Evolutionary conservation across 129 eudicot species (phyloP).

Genomic region (Chrysanthemum makinoi): DNA sequence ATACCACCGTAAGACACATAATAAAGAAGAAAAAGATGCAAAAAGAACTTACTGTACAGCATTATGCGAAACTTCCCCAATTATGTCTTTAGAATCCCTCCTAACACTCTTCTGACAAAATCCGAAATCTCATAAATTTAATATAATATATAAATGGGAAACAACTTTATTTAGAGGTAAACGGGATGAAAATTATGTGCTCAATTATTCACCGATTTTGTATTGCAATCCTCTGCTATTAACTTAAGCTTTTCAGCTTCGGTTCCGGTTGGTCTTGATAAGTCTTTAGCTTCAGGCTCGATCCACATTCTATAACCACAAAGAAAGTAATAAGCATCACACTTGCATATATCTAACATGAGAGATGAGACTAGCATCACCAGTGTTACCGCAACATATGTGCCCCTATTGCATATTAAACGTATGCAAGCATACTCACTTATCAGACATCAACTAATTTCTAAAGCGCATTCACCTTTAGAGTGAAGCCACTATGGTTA

Average conservation of each 20-base stretch:
- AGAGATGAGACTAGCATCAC: conserved; percentile 5
- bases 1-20: background rate
- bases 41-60: conserved; percentile 54
- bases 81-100: conserved; percentile 37
- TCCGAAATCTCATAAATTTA: background rate
- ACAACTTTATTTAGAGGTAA: no score
- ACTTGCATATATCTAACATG: background rate
- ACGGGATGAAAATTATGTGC: background rate
- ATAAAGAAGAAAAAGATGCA: background rate
- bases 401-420: no score
- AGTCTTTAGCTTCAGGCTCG: conserved; percentile 71
- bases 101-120: conserved; percentile 41
- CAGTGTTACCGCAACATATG: background rate
- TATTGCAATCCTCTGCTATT: conserved; percentile 60
- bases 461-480: no score
- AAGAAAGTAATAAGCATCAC: conserved; percentile 7
- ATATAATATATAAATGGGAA: no score
- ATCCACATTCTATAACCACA: conserved; percentile 63
- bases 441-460: no score
- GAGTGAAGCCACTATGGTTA: no score
- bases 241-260: conserved; percentile 56
- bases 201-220: conserved; percentile 49
- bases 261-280: conserved; percentile 39
- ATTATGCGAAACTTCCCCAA: conserved; percentile 59
- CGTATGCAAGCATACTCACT: no score